Percentiles rank a stretch among this genome's conserved stretches.
Evolutionary conservation across 2,329 filamentous ascomycete genomes (phyloP).

Genomic region (Trichoderma pleuroti): DNA sequence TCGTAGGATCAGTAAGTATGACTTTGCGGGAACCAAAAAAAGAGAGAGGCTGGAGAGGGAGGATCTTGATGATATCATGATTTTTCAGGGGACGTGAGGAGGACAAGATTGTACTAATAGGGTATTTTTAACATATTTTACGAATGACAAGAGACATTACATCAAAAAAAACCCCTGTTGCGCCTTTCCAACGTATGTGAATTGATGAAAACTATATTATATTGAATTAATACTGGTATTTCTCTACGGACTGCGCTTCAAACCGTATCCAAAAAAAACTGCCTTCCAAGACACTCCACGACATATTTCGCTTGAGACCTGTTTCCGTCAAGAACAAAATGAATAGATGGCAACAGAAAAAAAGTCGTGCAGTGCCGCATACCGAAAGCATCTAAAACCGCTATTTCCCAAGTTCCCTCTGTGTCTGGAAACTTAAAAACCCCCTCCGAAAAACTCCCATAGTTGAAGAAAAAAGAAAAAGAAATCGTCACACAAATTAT

Average conservation of each 20-base stretch:
- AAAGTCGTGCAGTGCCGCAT: not conserved
- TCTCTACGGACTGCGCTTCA: not conserved
- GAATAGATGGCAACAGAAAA: not conserved
- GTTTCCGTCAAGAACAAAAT: not conserved
- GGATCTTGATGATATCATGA: slow-evolving; percentile 9
- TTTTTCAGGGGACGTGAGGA: not conserved
- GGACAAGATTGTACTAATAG: slow-evolving; percentile 10
- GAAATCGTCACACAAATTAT: not conserved
- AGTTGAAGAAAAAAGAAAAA: not conserved
- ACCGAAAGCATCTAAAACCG: not conserved
- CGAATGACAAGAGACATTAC: slow-evolving; percentile 18
- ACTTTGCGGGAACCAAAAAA: not conserved
- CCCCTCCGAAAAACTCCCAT: not conserved
- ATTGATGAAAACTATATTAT: not conserved
- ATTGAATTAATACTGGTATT: not conserved
- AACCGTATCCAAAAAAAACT: not conserved
- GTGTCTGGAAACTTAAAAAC: not conserved
- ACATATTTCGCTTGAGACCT: not conserved
- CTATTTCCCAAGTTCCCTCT: not conserved
- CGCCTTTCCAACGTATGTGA: not conserved
- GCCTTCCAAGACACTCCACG: not conserved
- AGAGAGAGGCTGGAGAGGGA: not conserved
- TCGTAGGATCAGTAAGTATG: not conserved
- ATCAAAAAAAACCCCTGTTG: not conserved
- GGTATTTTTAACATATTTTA: not conserved